Evolutionary conservation across 1,139 yeast species (phyloP), one percentile per base, ranked within the genome.

Genomic region (Zygoascus meyerae): DNA sequence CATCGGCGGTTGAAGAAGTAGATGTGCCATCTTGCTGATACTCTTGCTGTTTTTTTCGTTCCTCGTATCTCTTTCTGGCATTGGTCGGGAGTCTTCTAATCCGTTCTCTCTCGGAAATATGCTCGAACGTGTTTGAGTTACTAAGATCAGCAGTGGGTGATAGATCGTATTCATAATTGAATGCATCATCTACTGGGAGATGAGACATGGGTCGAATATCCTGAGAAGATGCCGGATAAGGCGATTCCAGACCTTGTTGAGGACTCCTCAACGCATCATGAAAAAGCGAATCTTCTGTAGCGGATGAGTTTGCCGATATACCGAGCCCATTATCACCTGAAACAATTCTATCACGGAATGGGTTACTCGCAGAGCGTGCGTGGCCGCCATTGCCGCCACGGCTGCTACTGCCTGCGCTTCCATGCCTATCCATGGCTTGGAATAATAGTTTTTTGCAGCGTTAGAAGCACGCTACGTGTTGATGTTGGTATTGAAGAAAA

Each of bases 131-230:
- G 21, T 33, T 31, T 34, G 21, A 21, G n/a, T 16, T 31, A 12
- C 14, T 17, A 15, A 8, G 43, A 6, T 32, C 43, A 12, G 32
- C 17, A 32, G 39, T 28, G 21, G 40, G 41, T 14, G 43, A 28
- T n/a, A 32, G 15, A 17, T 44, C 47, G 37, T 45, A 43, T 28
- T 44, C 39, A 44, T 46, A 45, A n/a, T 42, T 26, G 39, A 56
- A 56, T n/a, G 60, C 59, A 41, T 56, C 60, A 45, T 55, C 56
- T n/a, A 56, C 58, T 4, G 59, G 56, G 15, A 56, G 46, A 15
- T 32, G 18, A 2, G 59, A 53, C 7, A 56, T 37, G 1, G 59
- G 58, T 11, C 59, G 52, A 18, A 54, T 55, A 5, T 48, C 52
- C 9, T 37, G 40, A 9, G 39, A n/a, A 21, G 34, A 12, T 21